Percentiles rank a stretch among this genome's conserved stretches.
Evolutionary conservation across 2,329 filamentous ascomycete genomes (phyloP).

Genomic region (Metarhizium album): DNA sequence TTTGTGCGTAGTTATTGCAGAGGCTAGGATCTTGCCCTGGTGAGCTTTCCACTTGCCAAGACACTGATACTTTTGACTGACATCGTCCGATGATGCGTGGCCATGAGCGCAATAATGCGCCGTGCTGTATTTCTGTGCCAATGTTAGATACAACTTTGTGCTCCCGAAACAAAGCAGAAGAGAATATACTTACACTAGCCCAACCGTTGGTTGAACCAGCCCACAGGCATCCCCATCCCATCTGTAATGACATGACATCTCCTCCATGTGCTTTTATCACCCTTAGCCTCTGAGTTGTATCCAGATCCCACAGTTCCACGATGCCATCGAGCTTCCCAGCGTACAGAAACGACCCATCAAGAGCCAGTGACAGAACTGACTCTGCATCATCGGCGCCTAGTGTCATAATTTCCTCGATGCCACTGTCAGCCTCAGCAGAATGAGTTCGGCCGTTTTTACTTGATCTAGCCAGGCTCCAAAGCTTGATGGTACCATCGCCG

Average conservation of each 20-base stretch:
- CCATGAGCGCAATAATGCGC: slow-evolving; percentile 51
- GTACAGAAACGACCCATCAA: slow-evolving; percentile 88
- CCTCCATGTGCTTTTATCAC: slow-evolving; percentile 72
- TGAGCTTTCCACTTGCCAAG: slow-evolving; percentile 74
- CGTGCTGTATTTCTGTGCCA: slow-evolving; percentile 52
- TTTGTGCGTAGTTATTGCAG: slow-evolving; percentile 60
- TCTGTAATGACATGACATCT: slow-evolving; percentile 77
- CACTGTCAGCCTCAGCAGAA: slow-evolving; percentile 38
- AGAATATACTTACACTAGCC: slow-evolving; percentile 58
- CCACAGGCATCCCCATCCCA: slow-evolving; percentile 77
- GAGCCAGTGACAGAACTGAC: slow-evolving; percentile 64
- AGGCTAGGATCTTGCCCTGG: slow-evolving; percentile 76
- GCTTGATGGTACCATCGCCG: slow-evolving; percentile 85
- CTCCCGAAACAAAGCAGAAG: neutral
- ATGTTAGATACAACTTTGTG: neutral
- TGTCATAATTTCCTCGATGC: slow-evolving; percentile 58
- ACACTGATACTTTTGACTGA: slow-evolving; percentile 74
- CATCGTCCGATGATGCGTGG: slow-evolving; percentile 34
- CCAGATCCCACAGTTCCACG: slow-evolving; percentile 92
- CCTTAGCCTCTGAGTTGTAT: slow-evolving; percentile 81
- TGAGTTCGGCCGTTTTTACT: slow-evolving; percentile 7
- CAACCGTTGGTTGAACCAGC: slow-evolving; percentile 84
- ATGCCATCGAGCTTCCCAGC: slow-evolving; percentile 79
- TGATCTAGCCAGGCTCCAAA: slow-evolving; percentile 59
- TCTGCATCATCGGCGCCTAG: slow-evolving; percentile 51